Base-by-base conservation (phyloP, 371 early-diverging fungal genomes). In the Mucor racemosus region DNA sequence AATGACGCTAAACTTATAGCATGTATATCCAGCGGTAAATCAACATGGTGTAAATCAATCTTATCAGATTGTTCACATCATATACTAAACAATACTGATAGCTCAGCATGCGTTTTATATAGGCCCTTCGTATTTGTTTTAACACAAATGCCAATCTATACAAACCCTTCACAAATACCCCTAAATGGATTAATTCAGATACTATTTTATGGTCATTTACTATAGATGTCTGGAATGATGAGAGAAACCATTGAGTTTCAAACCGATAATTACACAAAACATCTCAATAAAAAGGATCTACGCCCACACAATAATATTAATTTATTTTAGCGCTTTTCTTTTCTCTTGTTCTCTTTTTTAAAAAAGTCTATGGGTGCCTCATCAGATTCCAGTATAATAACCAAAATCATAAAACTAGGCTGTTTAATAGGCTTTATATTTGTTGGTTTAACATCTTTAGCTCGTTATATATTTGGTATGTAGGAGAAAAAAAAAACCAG, bases 391-490 rank as follows among this genome's bases (percentile, higher is more conserved):
- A 55, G 34, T 14, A n/a, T 15, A 7, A 7, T 55, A 55, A 14
- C 55, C 1, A 55, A 35, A 56, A 0, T 56, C 3, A 36, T 56
- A 35, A 56, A 56, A 56, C 17, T 56, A 15, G 56, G 56, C 56
- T 56, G 56, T 17, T 36, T 56, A 14, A 35, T 36, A 17, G 36
- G 35, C 35, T 56, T 56, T 14, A 35, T 56, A 4, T n/a, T 56
- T 17, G 56, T 56, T 7, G 56, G 34, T 34, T n/a, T 56, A 15
- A 36, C 35, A 35, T 56, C 56, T 1, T 26, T 56, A 7, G n/a
- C 14, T 56, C 56, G 56, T 9, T 56, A n/a, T 35, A 35, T 56
- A 36, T 36, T 56, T 35, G 56, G 56, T 56, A 56, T 26, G 26
- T 26, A 26, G 3, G 26, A 53, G 31, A 13, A 53, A 26, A 46